These are phyloP conservation scores for Digitaria exilis DNA, from an alignment of 202 grass and related monocot species.

Conservation along the genomic window DNA sequence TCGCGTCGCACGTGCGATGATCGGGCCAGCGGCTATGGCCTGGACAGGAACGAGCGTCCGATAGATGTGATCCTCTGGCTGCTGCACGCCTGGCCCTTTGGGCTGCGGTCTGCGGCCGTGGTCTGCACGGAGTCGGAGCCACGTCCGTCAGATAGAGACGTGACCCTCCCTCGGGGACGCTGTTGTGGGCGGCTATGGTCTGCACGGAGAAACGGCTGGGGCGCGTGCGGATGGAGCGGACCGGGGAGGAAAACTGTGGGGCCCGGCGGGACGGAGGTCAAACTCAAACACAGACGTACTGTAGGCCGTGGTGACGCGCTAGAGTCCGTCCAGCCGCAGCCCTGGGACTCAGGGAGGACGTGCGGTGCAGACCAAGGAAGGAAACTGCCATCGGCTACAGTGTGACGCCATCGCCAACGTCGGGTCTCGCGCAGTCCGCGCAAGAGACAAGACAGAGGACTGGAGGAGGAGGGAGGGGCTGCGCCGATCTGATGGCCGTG, in stretches of 20 bases:
- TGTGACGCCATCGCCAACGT: background rate
- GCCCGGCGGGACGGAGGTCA: background rate
- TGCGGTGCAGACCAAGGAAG: too few relatives aligned
- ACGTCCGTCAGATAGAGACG: too few relatives aligned
- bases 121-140: background rate
- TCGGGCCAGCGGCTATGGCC: background rate
- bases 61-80: too few relatives aligned
- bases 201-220: background rate
- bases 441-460: too few relatives aligned
- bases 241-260: background rate
- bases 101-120: background rate
- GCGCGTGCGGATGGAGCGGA: too few relatives aligned
- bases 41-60: too few relatives aligned
- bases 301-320: slow-evolving; percentile 19
- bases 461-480: too few relatives aligned
- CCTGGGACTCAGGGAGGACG: background rate
- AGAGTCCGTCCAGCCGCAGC: background rate
- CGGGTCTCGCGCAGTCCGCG: background rate
- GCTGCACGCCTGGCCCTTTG: too few relatives aligned
- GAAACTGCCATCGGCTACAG: too few relatives aligned
- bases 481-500: too few relatives aligned
- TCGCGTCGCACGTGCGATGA: background rate
- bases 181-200: background rate
- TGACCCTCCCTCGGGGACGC: background rate
- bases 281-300: too few relatives aligned